Base-by-base conservation (phyloP, 2,329 filamentous ascomycete species). In the Bipolaris cookei region DNA sequence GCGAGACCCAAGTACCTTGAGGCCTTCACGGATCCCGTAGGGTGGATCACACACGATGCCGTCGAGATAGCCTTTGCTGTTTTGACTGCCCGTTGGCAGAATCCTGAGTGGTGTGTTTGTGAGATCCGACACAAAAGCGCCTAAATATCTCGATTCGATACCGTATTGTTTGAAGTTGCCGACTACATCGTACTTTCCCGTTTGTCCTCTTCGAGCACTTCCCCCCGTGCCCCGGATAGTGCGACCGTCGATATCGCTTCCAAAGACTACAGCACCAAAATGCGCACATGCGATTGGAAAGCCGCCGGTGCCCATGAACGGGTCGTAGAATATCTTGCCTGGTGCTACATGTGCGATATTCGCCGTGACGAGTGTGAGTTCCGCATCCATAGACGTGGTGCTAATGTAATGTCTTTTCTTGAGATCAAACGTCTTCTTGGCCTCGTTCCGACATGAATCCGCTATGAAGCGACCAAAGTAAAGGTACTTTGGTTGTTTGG, bases 301-400 rank as follows among this genome's bases (percentile, higher is more conserved):
- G 51, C 92, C 94, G 4, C 94, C 95, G 0, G 95, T 98, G 4
- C 95, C 95, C 57, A 95, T 92, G 72, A 99, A 99, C 0, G 95
- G 95, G 67, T 99, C 95, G 70, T 94, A 97, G 68, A 96, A 91
- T 2, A 98, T 74, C 71, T 91, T 96, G 0, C 92, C 94, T 0
- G 92, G 90, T 0, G 81, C 88, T 0, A 92, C 92, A 13, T 91
- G 85, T 0, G 91, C 91, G 65, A 99, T 87, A 71, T 98, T 99
- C 1, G 94, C 95, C 0, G 93, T 97, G 20, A 99, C 81, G 1
- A 99, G 83, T 11, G 92, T 91, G 41, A 99, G 83, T 75, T 98
- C 95, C 0, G 94, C 90, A 73, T 99, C 95, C 95, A 99, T 98
- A 43, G 91, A 95, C 0, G 95, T 99, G 0, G 94, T 98, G 65